Base-by-base conservation (phyloP, 495 filamentous ascomycete genomes). In the Hypoxylon subgilvum region DNA sequence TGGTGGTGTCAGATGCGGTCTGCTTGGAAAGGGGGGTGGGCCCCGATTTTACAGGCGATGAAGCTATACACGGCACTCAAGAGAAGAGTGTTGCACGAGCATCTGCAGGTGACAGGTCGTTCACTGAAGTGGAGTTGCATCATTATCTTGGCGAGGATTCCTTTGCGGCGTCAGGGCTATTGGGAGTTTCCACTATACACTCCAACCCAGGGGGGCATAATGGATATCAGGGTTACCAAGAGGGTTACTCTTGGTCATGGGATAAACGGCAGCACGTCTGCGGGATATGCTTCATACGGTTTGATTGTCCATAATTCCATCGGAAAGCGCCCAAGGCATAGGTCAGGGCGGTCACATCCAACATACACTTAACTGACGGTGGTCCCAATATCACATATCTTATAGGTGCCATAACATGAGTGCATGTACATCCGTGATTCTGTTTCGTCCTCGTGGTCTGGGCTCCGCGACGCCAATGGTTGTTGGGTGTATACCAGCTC, bases 71-170 rank as follows among this genome's bases (percentile, higher is more conserved):
- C 36, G 39, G 21, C 31, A 49, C 39, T 34, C 13, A 44, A 17
- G n/a, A 25, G 54, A 56, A 30, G 25, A 27, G 32, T n/a, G 31
- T 25, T 31, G 34, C 22, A 19, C 32, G 34, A 54, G 25, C 34
- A 27, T 55, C 60, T 57, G n/a, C 43, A 54, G 23, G 52, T 58
- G 45, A n/a, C 27, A 55, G 40, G 43, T 41, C 25, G 35, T 32
- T 59, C 16, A 64, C 59, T 59, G 40, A 39, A 55, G 28, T 9
- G 31, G 43, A 38, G 44, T 47, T 44, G 31, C 49, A 59, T 46
- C 32, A 50, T 34, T 19, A 38, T 49, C 61, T 59, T 58, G 54
- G 54, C 61, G 17, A 46, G 27, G 53, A 43, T 51, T 54, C 44
- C 54, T 53, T 27, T 30, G 49, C 53, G 61, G 61, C 60, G 38